These are phyloP conservation scores for Phaseolus lunatus DNA, from an alignment of 306 rosid species.

Conservation along the genomic window DNA sequence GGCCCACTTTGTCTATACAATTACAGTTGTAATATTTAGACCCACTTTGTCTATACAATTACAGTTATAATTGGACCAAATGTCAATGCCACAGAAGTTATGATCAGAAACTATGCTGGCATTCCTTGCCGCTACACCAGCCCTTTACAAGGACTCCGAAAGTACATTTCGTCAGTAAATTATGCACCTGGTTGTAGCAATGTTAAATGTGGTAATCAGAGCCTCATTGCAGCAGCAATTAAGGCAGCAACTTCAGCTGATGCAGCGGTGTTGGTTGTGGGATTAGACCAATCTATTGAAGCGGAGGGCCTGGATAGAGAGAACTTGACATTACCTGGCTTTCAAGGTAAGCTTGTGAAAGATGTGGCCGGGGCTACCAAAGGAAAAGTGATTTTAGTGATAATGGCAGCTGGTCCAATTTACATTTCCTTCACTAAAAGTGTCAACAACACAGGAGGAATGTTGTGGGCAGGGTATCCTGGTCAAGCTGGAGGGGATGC, in stretches of 20 bases:
- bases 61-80: constrained; percentile 80
- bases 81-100: constrained; percentile 71
- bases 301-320: constrained; percentile 78
- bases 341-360: constrained; percentile 71
- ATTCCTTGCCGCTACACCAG: constrained; percentile 66
- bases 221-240: constrained; percentile 60
- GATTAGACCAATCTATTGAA: constrained; percentile 77
- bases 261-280: constrained; percentile 64
- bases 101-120: constrained; percentile 79
- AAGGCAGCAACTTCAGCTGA: constrained; percentile 61
- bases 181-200: constrained; percentile 64
- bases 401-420: constrained; percentile 84
- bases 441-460: constrained; percentile 57
- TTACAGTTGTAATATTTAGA: no score
- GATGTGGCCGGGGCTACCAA: constrained; percentile 62
- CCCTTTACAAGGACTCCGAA: constrained; percentile 67
- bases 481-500: constrained; percentile 86
- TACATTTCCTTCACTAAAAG: constrained; percentile 68
- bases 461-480: constrained; percentile 81
- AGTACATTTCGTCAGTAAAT: constrained; percentile 51
- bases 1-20: no score
- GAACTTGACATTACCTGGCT: constrained; percentile 77
- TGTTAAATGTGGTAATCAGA: constrained; percentile 62
- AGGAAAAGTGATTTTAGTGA: constrained; percentile 67
- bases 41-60: no score